phyloP scores from a whole-genome alignment of 306 rosid species.

The Glycyrrhiza uralensis region DNA sequence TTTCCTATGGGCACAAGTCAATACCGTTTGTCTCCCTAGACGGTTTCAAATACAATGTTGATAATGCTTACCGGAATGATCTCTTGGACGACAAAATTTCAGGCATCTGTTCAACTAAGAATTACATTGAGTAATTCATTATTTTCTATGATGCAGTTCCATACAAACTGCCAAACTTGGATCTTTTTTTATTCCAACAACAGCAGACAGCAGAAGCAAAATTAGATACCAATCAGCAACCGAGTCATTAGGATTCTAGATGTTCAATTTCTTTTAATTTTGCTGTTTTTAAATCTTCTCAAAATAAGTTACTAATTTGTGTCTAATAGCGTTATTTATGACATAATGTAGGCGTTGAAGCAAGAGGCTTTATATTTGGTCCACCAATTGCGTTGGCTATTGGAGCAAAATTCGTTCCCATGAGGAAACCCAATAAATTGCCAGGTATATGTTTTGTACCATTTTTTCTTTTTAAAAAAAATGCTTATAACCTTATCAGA shows the following conservation, averaged over 20 bases:
- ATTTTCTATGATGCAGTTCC: slow-evolving; percentile 2
- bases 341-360: slow-evolving; percentile 71
- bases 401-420: slow-evolving; percentile 96
- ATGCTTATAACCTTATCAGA: neutral
- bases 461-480: neutral
- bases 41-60: neutral
- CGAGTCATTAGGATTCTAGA: slow-evolving; percentile 3
- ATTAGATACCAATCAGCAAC: neutral
- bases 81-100: neutral
- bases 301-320: neutral
- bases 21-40: neutral
- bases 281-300: neutral
- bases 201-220: neutral
- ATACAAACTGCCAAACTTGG: neutral
- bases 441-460: slow-evolving; percentile 57
- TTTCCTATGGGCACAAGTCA: neutral
- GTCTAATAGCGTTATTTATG: slow-evolving; percentile 10
- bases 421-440: slow-evolving; percentile 95
- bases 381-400: slow-evolving; percentile 98
- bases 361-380: slow-evolving; percentile 98
- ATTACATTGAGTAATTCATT: neutral
- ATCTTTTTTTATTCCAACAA: neutral
- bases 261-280: neutral
- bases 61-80: neutral
- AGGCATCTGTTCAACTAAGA: neutral